Base-by-base conservation (phyloP, 345 rosid genomes). In the Eucalyptus camaldulensis region DNA sequence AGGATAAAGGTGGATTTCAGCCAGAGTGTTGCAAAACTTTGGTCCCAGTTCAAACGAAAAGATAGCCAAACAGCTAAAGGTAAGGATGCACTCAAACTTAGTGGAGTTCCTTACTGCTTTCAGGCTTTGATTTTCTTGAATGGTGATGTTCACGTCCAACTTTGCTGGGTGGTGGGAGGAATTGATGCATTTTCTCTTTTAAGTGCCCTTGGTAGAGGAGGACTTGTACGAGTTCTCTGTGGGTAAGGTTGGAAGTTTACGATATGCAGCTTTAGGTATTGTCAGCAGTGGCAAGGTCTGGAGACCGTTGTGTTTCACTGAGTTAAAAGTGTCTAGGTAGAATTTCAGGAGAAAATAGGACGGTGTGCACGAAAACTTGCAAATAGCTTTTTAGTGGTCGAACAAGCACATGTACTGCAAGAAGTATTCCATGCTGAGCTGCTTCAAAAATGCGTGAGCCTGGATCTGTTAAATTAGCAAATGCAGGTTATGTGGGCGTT, bases 1-100 rank as follows among this genome's bases (percentile, higher is more conserved):
- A 95, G 99, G 93, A 94, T 98, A 92, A 97, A 97, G 92, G 99
- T 97, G 83, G 99, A 97, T 93, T 98, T 98, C 88, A 98, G 99
- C 94, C 99, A 98, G 88, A 97, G 99, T 94, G 99, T 98, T 88
- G 90, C 99, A 81, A 96, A 93, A 91, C 96, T 95, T 88, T 97
- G 98, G 99, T 91, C 95, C 88, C 97, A 95, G 88, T 98, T 90
- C 92, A 91, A 95, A 91, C 95, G 94, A 88, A 97, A 92, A 92
- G 94, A 90, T 91, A 91, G 91, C 58, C 96, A 92, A 76, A 91
- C 37, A 58, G 94, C 93, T 83, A 94, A 93, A 92, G 97, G 97
- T 95, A 92, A 90, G 86, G 49, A 47, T 49, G 51, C 56, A 13
- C n/a, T n/a, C 40, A 17, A 45, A 49, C 86, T 54, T 43, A 43